Percentiles rank a stretch among this genome's conserved stretches.
phyloP scores from a whole-genome alignment of 1,139 yeast species.

The Hansenula sp. region DNA sequence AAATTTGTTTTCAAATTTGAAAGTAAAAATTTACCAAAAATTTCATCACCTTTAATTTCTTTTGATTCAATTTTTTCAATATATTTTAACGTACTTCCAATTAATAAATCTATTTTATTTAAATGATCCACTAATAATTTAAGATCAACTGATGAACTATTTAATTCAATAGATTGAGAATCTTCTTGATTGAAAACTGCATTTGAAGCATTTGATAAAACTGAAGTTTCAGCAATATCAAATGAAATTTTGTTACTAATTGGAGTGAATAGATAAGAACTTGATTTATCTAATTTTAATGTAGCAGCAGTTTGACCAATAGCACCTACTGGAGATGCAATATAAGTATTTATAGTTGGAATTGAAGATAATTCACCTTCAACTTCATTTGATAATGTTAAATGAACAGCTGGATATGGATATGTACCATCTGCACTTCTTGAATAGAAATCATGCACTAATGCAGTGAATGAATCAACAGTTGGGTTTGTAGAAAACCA shows the following conservation, averaged over 20 bases:
- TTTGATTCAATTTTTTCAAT: conserved; percentile 40
- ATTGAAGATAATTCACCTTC: conserved; percentile 39
- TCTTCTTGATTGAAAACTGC: conserved; percentile 25
- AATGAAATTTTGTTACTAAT: conserved; percentile 65
- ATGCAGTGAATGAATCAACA: conserved; percentile 73
- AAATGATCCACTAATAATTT: conserved; percentile 52
- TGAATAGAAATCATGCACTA: conserved; percentile 79
- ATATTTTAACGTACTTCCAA: conserved; percentile 51
- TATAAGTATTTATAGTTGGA: conserved; percentile 58
- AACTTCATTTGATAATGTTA: conserved; percentile 50
- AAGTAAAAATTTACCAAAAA: conserved; percentile 65
- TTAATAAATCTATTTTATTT: conserved; percentile 48
- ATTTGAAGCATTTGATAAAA: conserved; percentile 38
- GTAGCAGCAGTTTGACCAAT: conserved; percentile 33
- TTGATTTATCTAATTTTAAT: conserved; percentile 41
- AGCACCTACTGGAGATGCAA: conserved; percentile 74
- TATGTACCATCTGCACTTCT: conserved; percentile 62
- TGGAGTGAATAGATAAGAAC: conserved; percentile 76
- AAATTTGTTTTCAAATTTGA: conserved; percentile 51
- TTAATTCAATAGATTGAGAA: conserved; percentile 27
- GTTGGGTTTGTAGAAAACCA: conserved; percentile 77
- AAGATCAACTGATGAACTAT: conserved; percentile 34
- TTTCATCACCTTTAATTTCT: conserved; percentile 43
- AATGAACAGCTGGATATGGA: conserved; percentile 77
- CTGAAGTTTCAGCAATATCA: conserved; percentile 57